Conservation (phyloP, 495 filamentous ascomycete species). For the Neurospora tetraspora region DNA sequence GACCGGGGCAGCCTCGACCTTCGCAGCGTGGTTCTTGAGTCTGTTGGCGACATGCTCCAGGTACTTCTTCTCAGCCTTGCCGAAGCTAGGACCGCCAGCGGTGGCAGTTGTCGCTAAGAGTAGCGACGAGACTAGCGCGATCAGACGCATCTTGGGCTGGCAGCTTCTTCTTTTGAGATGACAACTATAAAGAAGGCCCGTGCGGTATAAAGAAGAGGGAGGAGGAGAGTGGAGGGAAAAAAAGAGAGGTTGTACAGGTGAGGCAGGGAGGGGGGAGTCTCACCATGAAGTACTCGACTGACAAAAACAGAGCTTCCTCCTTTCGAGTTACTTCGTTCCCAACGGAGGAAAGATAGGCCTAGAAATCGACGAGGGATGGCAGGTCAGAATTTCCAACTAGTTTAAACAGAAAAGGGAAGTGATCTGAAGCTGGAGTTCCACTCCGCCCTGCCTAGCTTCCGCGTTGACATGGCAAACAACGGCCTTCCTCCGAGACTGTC, state of each 20-base stretch:
- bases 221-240: neutral
- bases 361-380: neutral
- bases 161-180: slow-evolving; percentile 5
- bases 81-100: slow-evolving; percentile 20
- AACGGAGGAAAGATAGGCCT: neutral
- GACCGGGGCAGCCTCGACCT: neutral
- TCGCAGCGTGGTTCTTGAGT: neutral
- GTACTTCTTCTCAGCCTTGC: slow-evolving; percentile 27
- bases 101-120: slow-evolving; percentile 17
- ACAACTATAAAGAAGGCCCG: neutral
- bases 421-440: neutral
- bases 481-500: neutral
- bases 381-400: neutral
- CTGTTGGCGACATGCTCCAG: slow-evolving; percentile 16
- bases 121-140: slow-evolving; percentile 15
- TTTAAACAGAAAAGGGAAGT: neutral
- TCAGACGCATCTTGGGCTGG: slow-evolving; percentile 20
- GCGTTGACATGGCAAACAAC: neutral
- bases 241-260: neutral
- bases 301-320: neutral
- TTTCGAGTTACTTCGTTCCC: neutral
- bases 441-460: neutral
- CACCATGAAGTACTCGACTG: neutral
- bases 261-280: neutral
- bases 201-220: neutral